Evolutionary conservation across 768 basidiomycete genomes (phyloP), one percentile per base, ranked within the genome.

Genomic region (Boletellus ananiceps): DNA sequence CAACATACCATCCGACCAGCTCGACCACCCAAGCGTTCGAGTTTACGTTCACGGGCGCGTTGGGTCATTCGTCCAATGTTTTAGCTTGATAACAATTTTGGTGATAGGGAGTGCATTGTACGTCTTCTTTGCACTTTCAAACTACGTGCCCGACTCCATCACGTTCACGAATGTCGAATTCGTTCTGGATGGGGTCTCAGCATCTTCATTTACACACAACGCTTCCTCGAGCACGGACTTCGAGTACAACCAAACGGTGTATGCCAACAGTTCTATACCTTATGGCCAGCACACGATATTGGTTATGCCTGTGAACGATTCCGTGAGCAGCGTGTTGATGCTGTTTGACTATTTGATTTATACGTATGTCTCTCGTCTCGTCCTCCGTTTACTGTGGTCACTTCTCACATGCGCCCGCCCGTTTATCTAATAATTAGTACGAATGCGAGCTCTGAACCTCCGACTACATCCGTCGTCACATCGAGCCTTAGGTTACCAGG

Each of bases 291-390:
- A 60, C 19, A 39, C 0, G 3, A 47, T 59, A 46, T 2, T 4
- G 9, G 27, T 59, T 7, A 15, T 35, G 8, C 54, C 58, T 1
- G 19, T 31, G 29, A 11, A 45, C 6, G 27, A 29, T 13, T 2
- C 34, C 0, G 27, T 16, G 8, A 18, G 16, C 4, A 0, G 11
- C 0, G 38, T 51, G n/a, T 33, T 54, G 49, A 54, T 58, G 1
- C n/a, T 56, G 15, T 57, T 57, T 18, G 57, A 59, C 25, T 59
- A 59, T 33, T 29, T 57, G 2, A 43, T 57, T 25, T 60, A 60
- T 29, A 57, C 49, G 55, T 57, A 15, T 5, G 57, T 49, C 19
- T 9, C 16, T 19, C 11, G 13, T 43, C n/a, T 16, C 4, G 23
- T 29, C 29, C 11, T 9, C 29, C 11, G 29, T 29, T 8, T 29